Evolutionary conservation across 2,329 filamentous ascomycete species (phyloP), one percentile per base, ranked within the genome.

Genomic region (Pseudocercospora ulei): DNA sequence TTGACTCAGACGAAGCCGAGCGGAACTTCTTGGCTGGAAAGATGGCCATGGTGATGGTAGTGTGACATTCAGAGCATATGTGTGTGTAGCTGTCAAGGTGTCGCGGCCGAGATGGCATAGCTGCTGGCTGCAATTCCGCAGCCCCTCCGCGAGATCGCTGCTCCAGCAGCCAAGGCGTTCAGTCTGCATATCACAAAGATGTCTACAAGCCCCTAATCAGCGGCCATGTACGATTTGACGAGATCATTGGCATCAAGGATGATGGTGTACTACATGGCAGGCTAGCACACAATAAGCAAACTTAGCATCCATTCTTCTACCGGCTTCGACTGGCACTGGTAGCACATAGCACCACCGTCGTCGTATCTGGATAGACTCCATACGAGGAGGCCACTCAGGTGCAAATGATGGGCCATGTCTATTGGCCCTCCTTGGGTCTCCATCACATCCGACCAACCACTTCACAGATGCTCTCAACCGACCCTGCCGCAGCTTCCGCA

Each of bases 1-100:
- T 75, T 62, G 77, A 77, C 47, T 74, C 65, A 46, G 84, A 73
- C 43, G 76, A 71, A 20, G 79, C 63, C 25, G 76, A 66, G 47
- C 77, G 78, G 62, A 80, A 93, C 46, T 57, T 56, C 28, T 57
- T 60, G 7, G 59, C 52, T 16, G 49, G 54, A 38, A 63, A 63
- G 35, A 54, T 50, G 5, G 55, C 47, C 59, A 62, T 62, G 11
- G 31, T 50, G 43, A 23, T 9, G 22, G 12, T n/a, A 13, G n/a
- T 31, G 19, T 9, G 7, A 7, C 11, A 7, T 11, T 20, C 11
- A 18, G 12, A 13, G 12, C 13, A 18, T 5, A 4, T 7, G n/a
- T 19, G 29, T 24, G 23, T 35, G 5, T 7, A 27, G 18, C 18
- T 38, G 7, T 13, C 24, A 3, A 8, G 5, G 25, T 13, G 13